Conservation (phyloP, 257 asterid genomes). For the Anisodus tanguticus region DNA sequence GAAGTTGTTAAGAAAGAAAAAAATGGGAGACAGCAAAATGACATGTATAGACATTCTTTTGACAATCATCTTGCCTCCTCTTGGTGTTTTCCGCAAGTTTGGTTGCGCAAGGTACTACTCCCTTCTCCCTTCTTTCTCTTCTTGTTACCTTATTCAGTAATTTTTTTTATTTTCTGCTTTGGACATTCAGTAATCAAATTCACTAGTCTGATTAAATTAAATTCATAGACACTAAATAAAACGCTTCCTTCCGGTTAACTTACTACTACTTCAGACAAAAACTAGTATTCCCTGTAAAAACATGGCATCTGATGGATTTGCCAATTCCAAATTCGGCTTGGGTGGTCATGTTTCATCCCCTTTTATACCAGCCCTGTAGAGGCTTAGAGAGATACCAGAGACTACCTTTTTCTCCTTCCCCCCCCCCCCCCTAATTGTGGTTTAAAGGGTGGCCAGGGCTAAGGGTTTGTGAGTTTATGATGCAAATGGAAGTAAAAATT, state of each 20-base stretch:
- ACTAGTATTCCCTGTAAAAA: not conserved
- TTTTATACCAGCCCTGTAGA: not conserved
- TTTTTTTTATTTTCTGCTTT: not conserved
- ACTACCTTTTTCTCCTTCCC: not conserved
- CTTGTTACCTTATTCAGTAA: not conserved
- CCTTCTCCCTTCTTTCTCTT: not conserved
- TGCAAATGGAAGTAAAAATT: not conserved
- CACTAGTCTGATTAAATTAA: not conserved
- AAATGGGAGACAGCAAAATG: conserved; percentile 28
- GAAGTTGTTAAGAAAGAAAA: not conserved
- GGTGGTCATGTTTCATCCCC: not conserved
- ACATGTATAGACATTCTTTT: conserved; percentile 38
- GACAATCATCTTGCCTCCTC: conserved; percentile 47
- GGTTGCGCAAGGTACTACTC: conserved; percentile 29
- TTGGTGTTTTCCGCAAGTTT: conserved; percentile 41
- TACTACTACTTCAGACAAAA: not conserved
- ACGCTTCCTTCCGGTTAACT: conserved; percentile 2
- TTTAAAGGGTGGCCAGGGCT: not conserved
- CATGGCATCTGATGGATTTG: conserved; percentile 2
- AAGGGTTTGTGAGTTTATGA: conserved; percentile 1
- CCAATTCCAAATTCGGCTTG: not conserved
- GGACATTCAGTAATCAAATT: not conserved
- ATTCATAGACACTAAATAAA: not conserved
- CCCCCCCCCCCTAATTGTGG: too few relatives aligned
- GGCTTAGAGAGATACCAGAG: not conserved